Percentiles rank a stretch among this genome's conserved stretches.
Evolutionary conservation across 2,329 filamentous ascomycete genomes (phyloP).

Genomic region (Pseudogymnoascus sp.): DNA sequence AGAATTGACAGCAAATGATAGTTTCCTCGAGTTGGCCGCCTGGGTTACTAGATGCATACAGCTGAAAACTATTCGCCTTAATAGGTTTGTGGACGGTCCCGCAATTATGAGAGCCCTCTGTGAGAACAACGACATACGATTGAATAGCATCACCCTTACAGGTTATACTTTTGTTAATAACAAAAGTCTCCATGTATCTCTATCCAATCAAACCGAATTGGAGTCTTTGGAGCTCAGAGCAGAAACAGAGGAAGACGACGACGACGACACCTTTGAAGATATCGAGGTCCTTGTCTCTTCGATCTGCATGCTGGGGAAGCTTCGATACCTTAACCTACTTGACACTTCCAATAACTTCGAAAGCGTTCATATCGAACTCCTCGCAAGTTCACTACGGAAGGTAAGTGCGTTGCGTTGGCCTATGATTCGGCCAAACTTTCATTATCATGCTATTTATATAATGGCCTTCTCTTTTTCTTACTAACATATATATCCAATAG

Average conservation of each 20-base stretch:
- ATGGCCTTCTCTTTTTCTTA: neutral
- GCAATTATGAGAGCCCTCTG: conserved; percentile 44
- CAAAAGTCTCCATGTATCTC: conserved; percentile 42
- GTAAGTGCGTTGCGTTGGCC: conserved; percentile 10
- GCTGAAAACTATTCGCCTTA: conserved; percentile 43
- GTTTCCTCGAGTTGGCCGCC: conserved; percentile 40
- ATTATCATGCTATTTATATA: neutral
- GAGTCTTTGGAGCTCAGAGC: conserved; percentile 37
- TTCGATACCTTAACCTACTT: conserved; percentile 45
- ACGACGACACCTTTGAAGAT: conserved; percentile 36
- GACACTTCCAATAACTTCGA: conserved; percentile 44
- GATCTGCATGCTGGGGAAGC: conserved; percentile 41
- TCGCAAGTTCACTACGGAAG: conserved; percentile 36
- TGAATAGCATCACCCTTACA: conserved; percentile 41
- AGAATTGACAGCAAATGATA: conserved; percentile 43
- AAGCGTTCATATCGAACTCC: conserved; percentile 38
- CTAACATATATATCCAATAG: conserved; percentile 14
- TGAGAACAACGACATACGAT: conserved; percentile 36
- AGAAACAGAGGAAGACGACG: conserved; percentile 32
- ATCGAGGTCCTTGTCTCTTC: conserved; percentile 41
- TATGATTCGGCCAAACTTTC: neutral
- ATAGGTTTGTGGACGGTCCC: conserved; percentile 42
- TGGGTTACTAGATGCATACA: conserved; percentile 48
- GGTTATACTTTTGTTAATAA: conserved; percentile 40
- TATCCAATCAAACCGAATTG: conserved; percentile 42